Evolutionary conservation across 2,329 filamentous ascomycete genomes (phyloP).

Genomic region (Raffaelea ambrosiae): DNA sequence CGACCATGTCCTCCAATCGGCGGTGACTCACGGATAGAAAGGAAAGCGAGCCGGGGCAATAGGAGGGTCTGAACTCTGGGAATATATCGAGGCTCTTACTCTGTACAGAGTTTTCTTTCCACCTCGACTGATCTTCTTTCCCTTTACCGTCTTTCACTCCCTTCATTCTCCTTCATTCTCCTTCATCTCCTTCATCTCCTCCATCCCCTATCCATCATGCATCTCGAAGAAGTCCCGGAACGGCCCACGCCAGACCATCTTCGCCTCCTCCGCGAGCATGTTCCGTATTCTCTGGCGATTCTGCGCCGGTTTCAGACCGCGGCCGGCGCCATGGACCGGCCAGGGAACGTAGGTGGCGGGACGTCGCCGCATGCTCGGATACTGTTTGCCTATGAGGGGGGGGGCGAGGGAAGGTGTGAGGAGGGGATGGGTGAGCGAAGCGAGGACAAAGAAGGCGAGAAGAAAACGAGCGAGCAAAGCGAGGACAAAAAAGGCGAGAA

Average conservation of each 20-base stretch:
- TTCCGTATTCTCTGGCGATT: slow-evolving; percentile 52
- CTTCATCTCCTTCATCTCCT: too few relatives aligned
- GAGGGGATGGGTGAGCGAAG: neutral
- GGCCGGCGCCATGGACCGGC: slow-evolving; percentile 11
- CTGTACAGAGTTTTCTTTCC: too few relatives aligned
- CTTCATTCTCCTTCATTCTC: too few relatives aligned
- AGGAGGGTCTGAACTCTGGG: too few relatives aligned
- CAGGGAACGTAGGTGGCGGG: slow-evolving; percentile 28
- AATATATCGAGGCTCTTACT: too few relatives aligned
- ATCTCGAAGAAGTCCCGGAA: slow-evolving; percentile 11
- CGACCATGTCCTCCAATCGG: too few relatives aligned
- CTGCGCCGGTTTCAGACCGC: slow-evolving; percentile 54
- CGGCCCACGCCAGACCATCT: slow-evolving; percentile 25
- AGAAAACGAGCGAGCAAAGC: neutral
- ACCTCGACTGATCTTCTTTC: too few relatives aligned
- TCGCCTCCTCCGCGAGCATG: slow-evolving; percentile 35
- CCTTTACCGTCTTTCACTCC: too few relatives aligned
- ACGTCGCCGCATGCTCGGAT: slow-evolving; percentile 34
- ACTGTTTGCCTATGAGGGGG: slow-evolving; percentile 24
- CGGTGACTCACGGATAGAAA: too few relatives aligned
- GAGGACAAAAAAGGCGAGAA: neutral
- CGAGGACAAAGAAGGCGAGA: slow-evolving; percentile 1
- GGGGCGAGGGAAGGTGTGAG: too few relatives aligned
- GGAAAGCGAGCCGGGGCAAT: too few relatives aligned
- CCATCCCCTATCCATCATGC: too few relatives aligned